phyloP scores from a whole-genome alignment of 305 asterid genomes.

The Petunia hybrid region DNA sequence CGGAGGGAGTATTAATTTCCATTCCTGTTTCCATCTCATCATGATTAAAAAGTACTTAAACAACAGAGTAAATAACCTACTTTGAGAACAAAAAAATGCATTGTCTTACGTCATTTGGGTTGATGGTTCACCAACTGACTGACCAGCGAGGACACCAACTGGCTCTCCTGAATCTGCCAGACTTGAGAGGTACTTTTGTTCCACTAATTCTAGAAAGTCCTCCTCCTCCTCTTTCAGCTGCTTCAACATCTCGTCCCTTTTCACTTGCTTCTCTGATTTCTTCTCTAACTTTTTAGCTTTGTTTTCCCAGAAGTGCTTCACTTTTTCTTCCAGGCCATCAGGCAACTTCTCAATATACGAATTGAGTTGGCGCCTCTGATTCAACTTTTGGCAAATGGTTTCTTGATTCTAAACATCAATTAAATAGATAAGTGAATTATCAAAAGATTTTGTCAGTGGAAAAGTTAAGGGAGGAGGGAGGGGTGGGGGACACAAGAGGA shows the following conservation, averaged over 20 bases:
- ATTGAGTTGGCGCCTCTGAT: slow-evolving; percentile 56
- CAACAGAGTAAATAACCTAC: slow-evolving; percentile 20
- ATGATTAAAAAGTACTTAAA: slow-evolving; percentile 16
- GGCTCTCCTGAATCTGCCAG: slow-evolving; percentile 96
- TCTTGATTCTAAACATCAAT: slow-evolving; percentile 71
- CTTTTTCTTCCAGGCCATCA: slow-evolving; percentile 74
- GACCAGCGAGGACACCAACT: slow-evolving; percentile 98
- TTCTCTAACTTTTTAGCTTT: slow-evolving; percentile 37
- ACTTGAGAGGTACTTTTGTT: slow-evolving; percentile 88
- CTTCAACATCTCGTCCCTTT: slow-evolving; percentile 41
- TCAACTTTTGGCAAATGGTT: slow-evolving; percentile 64
- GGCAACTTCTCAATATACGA: slow-evolving; percentile 77
- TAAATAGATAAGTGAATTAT: slow-evolving; percentile 32
- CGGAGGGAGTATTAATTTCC: neutral
- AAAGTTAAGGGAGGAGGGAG: no score
- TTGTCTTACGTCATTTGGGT: slow-evolving; percentile 98
- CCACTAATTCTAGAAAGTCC: slow-evolving; percentile 65
- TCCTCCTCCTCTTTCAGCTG: slow-evolving; percentile 45
- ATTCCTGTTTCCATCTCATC: neutral
- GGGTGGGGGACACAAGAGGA: neutral
- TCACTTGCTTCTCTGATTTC: slow-evolving; percentile 39
- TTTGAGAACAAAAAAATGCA: slow-evolving; percentile 33
- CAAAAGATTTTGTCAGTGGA: no score
- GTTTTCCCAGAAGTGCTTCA: slow-evolving; percentile 51
- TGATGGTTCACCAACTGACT: slow-evolving; percentile 98